Evolutionary conservation across 805 yeast species (phyloP).

Genomic region (Yamadazyma akitaensis): DNA sequence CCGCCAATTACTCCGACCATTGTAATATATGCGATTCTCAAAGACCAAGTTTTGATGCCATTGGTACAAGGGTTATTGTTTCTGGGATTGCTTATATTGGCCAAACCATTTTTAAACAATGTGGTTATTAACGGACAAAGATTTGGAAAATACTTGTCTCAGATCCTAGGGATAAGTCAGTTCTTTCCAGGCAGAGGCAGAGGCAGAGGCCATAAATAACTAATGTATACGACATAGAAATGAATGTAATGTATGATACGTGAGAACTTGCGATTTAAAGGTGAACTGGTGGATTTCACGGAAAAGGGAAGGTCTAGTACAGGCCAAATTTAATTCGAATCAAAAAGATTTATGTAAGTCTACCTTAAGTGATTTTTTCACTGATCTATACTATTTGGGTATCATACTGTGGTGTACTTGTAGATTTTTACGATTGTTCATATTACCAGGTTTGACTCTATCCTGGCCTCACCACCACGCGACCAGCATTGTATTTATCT

Average conservation of each 20-base stretch:
- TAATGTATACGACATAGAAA: background rate
- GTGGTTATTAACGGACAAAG: slow-evolving; percentile 26
- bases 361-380: no score
- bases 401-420: no score
- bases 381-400: no score
- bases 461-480: no score
- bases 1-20: slow-evolving; percentile 42
- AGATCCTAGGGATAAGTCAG: slow-evolving; percentile 7
- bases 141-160: slow-evolving; percentile 18
- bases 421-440: no score
- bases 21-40: slow-evolving; percentile 46
- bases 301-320: no score
- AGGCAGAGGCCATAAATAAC: background rate
- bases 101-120: slow-evolving; percentile 32
- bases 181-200: background rate
- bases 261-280: background rate
- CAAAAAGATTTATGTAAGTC: no score
- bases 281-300: no score
- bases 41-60: slow-evolving; percentile 54
- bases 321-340: no score
- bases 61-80: slow-evolving; percentile 50
- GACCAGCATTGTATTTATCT: background rate
- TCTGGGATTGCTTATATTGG: slow-evolving; percentile 37
- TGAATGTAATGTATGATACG: background rate
- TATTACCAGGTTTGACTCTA: no score